These are phyloP conservation scores for Nothophaeocryptopus gaeumannii DNA, from an alignment of 2,329 filamentous ascomycete species.

Conservation along the genomic window DNA sequence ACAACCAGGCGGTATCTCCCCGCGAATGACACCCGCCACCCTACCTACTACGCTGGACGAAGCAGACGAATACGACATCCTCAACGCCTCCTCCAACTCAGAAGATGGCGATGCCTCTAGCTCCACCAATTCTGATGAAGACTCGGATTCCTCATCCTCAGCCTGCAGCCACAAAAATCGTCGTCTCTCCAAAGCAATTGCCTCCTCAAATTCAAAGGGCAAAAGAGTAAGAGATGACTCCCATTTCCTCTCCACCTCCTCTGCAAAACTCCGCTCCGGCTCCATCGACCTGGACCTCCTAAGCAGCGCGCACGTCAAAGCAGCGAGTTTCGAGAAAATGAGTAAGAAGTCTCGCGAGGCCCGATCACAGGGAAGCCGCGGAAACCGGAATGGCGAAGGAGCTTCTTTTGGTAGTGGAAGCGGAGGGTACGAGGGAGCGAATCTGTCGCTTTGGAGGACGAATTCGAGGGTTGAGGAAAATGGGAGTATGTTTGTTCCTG, in stretches of 20 bases:
- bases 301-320: conserved; percentile 5
- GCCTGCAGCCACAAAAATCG: neutral
- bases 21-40: conserved; percentile 5
- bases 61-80: conserved; percentile 3
- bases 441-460: conserved; percentile 7
- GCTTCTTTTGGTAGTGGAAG: no score
- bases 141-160: neutral
- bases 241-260: neutral
- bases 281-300: conserved; percentile 12
- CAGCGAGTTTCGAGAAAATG: conserved; percentile 6
- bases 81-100: neutral
- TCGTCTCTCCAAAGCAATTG: neutral
- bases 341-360: neutral
- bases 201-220: no score
- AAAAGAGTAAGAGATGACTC: neutral
- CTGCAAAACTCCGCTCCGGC: neutral
- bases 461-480: neutral
- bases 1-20: neutral
- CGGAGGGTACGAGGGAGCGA: neutral
- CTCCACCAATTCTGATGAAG: neutral
- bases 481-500: neutral
- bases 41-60: conserved; percentile 4
- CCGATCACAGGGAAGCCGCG: neutral
- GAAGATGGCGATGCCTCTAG: neutral
- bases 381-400: neutral